These are phyloP conservation scores for Gastroboletus turbinatus DNA, from an alignment of 1,284 basidiomycete species.

Conservation along the genomic window DNA sequence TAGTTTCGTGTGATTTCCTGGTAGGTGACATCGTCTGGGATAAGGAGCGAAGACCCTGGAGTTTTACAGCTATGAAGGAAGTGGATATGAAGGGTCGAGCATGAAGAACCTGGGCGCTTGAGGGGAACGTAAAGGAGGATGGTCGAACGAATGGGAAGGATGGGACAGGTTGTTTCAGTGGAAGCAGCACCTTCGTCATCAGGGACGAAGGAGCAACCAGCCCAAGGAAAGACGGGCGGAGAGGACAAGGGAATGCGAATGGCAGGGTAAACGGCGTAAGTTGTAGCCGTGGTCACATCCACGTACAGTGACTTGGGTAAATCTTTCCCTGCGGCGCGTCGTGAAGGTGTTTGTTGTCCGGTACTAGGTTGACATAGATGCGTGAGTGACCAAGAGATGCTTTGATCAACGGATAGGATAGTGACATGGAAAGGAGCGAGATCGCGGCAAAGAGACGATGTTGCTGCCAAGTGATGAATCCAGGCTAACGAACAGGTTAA, in stretches of 20 bases:
- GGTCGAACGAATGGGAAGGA: slow-evolving; percentile 55
- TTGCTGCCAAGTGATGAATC: slow-evolving; percentile 49
- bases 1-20: slow-evolving; percentile 66
- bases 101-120: slow-evolving; percentile 21
- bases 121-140: slow-evolving; percentile 54
- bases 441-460: slow-evolving; percentile 35
- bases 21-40: slow-evolving; percentile 42
- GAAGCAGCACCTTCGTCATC: slow-evolving; percentile 32
- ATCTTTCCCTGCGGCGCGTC: slow-evolving; percentile 26
- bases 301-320: slow-evolving; percentile 39
- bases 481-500: slow-evolving; percentile 52
- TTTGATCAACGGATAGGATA: slow-evolving; percentile 55
- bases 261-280: slow-evolving; percentile 50
- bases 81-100: slow-evolving; percentile 57
- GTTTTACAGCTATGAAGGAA: slow-evolving; percentile 51
- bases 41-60: slow-evolving; percentile 38
- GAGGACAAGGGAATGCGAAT: slow-evolving; percentile 39
- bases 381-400: slow-evolving; percentile 52
- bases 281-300: slow-evolving; percentile 45
- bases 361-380: slow-evolving; percentile 24
- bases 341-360: slow-evolving; percentile 24
- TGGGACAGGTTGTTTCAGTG: slow-evolving; percentile 35
- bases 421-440: slow-evolving; percentile 52
- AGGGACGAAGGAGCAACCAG: slow-evolving; percentile 25
- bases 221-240: slow-evolving; percentile 28